Percentiles rank a stretch among this genome's conserved stretches.
Evolutionary conservation across 768 basidiomycete species (phyloP).

Genomic region (Krasilnikovozyma curviuscula): DNA sequence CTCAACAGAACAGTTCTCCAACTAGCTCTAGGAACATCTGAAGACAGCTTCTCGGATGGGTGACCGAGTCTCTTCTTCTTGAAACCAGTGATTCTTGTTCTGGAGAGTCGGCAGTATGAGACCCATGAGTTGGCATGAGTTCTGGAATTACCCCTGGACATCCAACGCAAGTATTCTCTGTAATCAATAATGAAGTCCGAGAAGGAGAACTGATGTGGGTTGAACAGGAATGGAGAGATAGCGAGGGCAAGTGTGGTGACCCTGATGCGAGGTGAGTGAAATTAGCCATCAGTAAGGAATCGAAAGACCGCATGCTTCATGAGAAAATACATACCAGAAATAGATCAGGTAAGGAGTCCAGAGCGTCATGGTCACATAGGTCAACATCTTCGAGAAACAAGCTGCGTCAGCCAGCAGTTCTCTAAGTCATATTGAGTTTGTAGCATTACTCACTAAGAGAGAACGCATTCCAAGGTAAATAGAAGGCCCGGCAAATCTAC

Average conservation of each 20-base stretch:
- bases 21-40: conserved; percentile 78
- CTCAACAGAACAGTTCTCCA: conserved; percentile 80
- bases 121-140: conserved; percentile 98
- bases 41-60: conserved; percentile 90
- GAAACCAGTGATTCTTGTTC: conserved; percentile 98
- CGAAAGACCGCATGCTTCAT: conserved; percentile 78
- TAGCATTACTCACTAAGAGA: too few relatives aligned
- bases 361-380: conserved; percentile 78
- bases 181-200: conserved; percentile 93
- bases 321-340: neutral
- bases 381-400: conserved; percentile 69
- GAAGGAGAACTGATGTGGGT: conserved; percentile 99
- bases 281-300: too few relatives aligned
- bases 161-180: conserved; percentile 95
- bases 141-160: conserved; percentile 93
- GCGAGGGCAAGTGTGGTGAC: conserved; percentile 79
- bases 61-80: conserved; percentile 94
- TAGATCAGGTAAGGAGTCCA: conserved; percentile 32
- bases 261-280: too few relatives aligned
- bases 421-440: too few relatives aligned
- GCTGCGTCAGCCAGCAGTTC: too few relatives aligned
- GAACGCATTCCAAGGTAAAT: conserved; percentile 95
- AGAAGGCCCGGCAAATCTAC: conserved; percentile 93
- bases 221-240: conserved; percentile 92
- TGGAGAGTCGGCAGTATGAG: conserved; percentile 90